These are phyloP conservation scores for Pseudopyrenochaeta lycopersici DNA, from an alignment of 2,329 filamentous ascomycete species.

Conservation along the genomic window DNA sequence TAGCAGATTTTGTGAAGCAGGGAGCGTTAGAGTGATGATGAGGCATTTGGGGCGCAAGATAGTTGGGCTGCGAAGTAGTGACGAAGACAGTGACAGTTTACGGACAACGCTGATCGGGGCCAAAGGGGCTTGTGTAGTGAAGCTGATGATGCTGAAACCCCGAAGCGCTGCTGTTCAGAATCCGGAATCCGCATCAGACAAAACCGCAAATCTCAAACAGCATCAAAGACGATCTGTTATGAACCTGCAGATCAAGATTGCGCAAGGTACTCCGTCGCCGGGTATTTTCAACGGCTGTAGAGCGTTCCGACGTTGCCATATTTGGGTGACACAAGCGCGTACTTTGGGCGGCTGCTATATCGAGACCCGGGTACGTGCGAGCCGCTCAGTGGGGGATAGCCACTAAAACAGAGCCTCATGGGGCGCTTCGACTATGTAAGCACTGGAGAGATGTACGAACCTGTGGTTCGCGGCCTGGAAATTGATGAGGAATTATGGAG, in stretches of 20 bases:
- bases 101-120: constrained; percentile 1
- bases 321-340: constrained; percentile 41
- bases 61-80: background rate
- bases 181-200: constrained; percentile 13
- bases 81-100: background rate
- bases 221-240: constrained; percentile 9
- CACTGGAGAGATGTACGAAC: background rate
- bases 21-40: background rate
- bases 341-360: constrained; percentile 38
- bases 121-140: constrained; percentile 8
- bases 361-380: constrained; percentile 23
- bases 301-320: constrained; percentile 22
- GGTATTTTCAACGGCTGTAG: constrained; percentile 18
- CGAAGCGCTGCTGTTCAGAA: constrained; percentile 24
- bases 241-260: constrained; percentile 18
- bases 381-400: constrained; percentile 27
- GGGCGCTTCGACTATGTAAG: constrained; percentile 25
- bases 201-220: constrained; percentile 20
- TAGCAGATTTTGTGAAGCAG: background rate
- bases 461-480: background rate
- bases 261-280: constrained; percentile 24
- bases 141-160: constrained; percentile 27
- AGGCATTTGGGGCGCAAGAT: background rate
- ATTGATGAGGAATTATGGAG: constrained; percentile 3
- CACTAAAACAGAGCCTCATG: constrained; percentile 41